These are phyloP conservation scores for Cyberlindnera bimundalis DNA, from an alignment of 805 yeast genomes.

Conservation along the genomic window DNA sequence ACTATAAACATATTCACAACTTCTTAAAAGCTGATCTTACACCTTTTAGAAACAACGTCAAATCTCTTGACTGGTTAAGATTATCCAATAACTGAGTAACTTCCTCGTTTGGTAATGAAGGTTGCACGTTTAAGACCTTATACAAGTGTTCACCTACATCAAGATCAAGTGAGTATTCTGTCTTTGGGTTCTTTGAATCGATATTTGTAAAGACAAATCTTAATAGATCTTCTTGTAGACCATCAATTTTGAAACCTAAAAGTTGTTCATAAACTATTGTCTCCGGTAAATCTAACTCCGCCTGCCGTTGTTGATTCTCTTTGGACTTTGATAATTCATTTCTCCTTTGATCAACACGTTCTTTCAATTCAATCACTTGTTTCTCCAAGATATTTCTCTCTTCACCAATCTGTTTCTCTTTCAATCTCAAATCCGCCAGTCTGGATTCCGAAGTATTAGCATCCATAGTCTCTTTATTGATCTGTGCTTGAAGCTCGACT, in stretches of 20 bases:
- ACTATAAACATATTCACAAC: constrained; percentile 3
- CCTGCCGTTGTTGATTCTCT: constrained; percentile 39
- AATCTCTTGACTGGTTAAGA: constrained; percentile 21
- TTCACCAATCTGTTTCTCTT: constrained; percentile 34
- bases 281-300: constrained; percentile 48
- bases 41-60: constrained; percentile 23
- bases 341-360: constrained; percentile 30
- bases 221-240: constrained; percentile 43
- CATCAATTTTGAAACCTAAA: constrained; percentile 54
- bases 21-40: constrained; percentile 22
- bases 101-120: constrained; percentile 32
- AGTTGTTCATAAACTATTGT: constrained; percentile 47
- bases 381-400: constrained; percentile 29
- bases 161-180: constrained; percentile 42
- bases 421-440: constrained; percentile 30
- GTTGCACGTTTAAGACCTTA: constrained; percentile 36
- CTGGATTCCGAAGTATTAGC: constrained; percentile 35
- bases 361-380: constrained; percentile 33
- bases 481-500: constrained; percentile 8
- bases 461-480: constrained; percentile 18
- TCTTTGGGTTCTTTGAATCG: constrained; percentile 39
- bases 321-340: constrained; percentile 33
- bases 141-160: constrained; percentile 43
- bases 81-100: constrained; percentile 15
- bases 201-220: constrained; percentile 47